A percentile compares a stretch with the other conserved stretches of the same genome.
Evolutionary conservation across 73 alveolate species (phyloP).

Genomic region (Tetrahymena thermophila): DNA sequence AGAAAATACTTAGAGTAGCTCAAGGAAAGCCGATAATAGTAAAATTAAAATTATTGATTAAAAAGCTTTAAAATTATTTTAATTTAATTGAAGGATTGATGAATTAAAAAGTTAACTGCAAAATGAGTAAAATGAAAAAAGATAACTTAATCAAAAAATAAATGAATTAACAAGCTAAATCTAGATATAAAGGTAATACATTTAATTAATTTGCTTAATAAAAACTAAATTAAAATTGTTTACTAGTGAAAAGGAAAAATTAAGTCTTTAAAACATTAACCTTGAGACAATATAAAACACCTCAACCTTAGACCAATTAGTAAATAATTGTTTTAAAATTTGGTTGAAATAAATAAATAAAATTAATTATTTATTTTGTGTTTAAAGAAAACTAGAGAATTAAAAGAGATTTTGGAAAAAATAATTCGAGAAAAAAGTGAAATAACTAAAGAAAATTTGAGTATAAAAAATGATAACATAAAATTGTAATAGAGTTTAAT

Average conservation of each 20-base stretch:
- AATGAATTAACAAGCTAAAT: neutral
- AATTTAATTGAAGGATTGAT: neutral
- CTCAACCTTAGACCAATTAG: neutral
- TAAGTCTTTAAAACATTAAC: neutral
- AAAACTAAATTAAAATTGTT: too few species aligned
- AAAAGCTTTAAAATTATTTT: neutral
- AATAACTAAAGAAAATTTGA: neutral
- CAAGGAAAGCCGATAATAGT: neutral
- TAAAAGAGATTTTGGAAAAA: neutral
- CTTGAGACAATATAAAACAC: neutral
- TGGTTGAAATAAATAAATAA: too few species aligned
- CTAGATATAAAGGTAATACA: neutral
- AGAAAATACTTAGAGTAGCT: neutral
- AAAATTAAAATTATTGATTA: neutral
- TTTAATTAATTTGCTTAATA: too few species aligned
- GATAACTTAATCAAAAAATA: neutral
- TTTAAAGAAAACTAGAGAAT: neutral
- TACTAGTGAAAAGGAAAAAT: neutral
- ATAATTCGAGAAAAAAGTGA: neutral
- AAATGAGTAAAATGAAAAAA: neutral
- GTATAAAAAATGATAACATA: neutral
- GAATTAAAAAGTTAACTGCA: neutral
- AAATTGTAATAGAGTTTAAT: neutral
- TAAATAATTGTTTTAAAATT: too few species aligned
- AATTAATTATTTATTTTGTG: too few species aligned